A percentile compares a stretch with the other conserved stretches of the same genome.
Conservation (phyloP, 1,284 basidiomycete species). For the Farysia itapuensis region DNA sequence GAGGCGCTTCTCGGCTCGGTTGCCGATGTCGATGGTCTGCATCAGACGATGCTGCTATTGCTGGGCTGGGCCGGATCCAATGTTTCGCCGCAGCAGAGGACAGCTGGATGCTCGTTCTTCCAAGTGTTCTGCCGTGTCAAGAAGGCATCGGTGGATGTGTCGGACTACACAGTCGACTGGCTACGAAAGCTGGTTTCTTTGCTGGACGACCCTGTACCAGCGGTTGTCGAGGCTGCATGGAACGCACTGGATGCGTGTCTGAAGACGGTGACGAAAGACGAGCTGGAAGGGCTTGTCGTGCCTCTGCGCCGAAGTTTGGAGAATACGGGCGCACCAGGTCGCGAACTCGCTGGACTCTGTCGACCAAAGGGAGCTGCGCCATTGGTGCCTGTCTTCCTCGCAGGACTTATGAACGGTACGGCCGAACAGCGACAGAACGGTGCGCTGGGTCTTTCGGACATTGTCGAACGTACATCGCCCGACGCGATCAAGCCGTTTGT, state of each 20-base stretch:
- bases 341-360: constrained; percentile 81
- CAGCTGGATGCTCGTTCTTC: constrained; percentile 46
- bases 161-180: constrained; percentile 84
- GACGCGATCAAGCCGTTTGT: constrained; percentile 92
- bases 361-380: constrained; percentile 87
- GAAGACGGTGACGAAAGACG: constrained; percentile 88
- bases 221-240: constrained; percentile 82
- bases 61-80: constrained; percentile 54
- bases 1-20: constrained; percentile 47
- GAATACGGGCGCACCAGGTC: constrained; percentile 76
- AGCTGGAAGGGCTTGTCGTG: constrained; percentile 69
- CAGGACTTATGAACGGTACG: constrained; percentile 67
- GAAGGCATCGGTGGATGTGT: constrained; percentile 37
- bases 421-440: constrained; percentile 76
- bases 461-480: constrained; percentile 87
- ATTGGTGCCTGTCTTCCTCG: constrained; percentile 83
- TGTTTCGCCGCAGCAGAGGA: constrained; percentile 34
- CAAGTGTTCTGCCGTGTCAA: constrained; percentile 50
- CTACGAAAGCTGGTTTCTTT: constrained; percentile 85
- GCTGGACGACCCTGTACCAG: constrained; percentile 75
- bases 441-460: constrained; percentile 88
- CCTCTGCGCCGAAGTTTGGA: constrained; percentile 88
- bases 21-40: constrained; percentile 48
- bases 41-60: constrained; percentile 56
- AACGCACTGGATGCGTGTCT: constrained; percentile 82